Evolutionary conservation across 164 flowering plant species (phyloP), one percentile per base, ranked within the genome.

Genomic region (Tetrastigma voinierianum): DNA sequence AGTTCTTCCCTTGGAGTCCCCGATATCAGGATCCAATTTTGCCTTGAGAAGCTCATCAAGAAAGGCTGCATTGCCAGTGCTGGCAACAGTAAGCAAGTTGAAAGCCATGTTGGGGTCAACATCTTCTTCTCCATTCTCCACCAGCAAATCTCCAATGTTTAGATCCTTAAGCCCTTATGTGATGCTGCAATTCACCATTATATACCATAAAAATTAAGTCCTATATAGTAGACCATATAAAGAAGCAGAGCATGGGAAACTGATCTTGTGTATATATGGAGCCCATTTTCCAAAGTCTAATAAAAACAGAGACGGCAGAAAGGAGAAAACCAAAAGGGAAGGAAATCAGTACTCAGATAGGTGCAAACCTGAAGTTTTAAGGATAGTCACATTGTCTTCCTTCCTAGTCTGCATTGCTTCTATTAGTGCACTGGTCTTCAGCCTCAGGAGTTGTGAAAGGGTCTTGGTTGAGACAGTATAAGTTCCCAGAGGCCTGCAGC

Each of bases 31-130:
- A 68, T 90, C 96, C 69, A 86, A 66, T 47, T 77, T 81, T 51
- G 86, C 89, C 78, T 73, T 89, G 21, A 93, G 85, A 77, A 93
- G 94, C 72, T 93, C 90, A 48, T 87, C 90, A 48, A 93, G 88
- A 68, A 89, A 81, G 47, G 84, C 83, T 76, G 87, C 87, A 72
- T 91, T 89, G 15, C 96, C 96, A 21, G 89, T 78, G 47, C 77
- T 64, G 2, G 91, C 93, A 49, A 74, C 91, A 25, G 78, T 74
- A n/a, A 89, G 63, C 68, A 90, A 74, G 74, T 77, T 80, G 44
- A 76, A 58, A 2, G 76, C 75, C 66, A 84, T 79, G 69, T 79
- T 76, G 13, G 81, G 70, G 17, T 85, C 79, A 21, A 65, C 77
- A 23, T 79, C 84, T 57, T 68, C 84, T 45, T 78, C 83, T 59